Evolutionary conservation across 2,329 filamentous ascomycete genomes (phyloP), one percentile per base, ranked within the genome.

Genomic region (Xylaria sp.): DNA sequence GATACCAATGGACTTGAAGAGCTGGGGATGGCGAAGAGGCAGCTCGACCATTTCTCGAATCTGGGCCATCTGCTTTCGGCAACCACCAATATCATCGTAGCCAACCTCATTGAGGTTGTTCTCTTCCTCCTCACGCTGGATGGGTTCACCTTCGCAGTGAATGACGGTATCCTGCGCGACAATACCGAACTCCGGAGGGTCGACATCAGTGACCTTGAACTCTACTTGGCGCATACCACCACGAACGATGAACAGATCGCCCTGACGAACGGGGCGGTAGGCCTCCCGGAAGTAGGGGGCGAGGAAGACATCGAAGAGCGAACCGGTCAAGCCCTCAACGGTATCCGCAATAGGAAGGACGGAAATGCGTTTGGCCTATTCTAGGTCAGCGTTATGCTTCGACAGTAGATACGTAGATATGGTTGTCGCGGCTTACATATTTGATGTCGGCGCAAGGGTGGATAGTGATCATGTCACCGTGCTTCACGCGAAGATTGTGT

Each of bases 1-100:
- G 81, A 99, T 97, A 86, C 94, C 94, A 73, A 99, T 97, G 47
- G 93, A 97, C 84, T 97, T 99, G 89, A 99, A 99, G 54, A 99
- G 89, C 77, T 97, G 94, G 62, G 94, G 94, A 78, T 99, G 94
- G 72, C 94, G 88, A 63, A 99, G 85, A 63, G 94, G 94, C 68
- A 99, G 83, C 83, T 99, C 94, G 66, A 99, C 94, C 83, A 99
- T 87, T 77, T 99, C 94, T 75, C 94, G 91, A 71, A 99, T 96
- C 82, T 99, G 94, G 65, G 94, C 94, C 94, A 99, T 97, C 80
- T 99, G 94, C 82, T 99, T 99, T 73, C 94, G 86, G 85, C 94
- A 97, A 68, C 94, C 94, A 84, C 94, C 94, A 78, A 99, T 99
- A 74, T 99, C 94, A 72, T 99, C 94, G 75, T 99, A 99, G 53